phyloP scores from a whole-genome alignment of 768 basidiomycete species.

The Pulveroboletus sp. region DNA sequence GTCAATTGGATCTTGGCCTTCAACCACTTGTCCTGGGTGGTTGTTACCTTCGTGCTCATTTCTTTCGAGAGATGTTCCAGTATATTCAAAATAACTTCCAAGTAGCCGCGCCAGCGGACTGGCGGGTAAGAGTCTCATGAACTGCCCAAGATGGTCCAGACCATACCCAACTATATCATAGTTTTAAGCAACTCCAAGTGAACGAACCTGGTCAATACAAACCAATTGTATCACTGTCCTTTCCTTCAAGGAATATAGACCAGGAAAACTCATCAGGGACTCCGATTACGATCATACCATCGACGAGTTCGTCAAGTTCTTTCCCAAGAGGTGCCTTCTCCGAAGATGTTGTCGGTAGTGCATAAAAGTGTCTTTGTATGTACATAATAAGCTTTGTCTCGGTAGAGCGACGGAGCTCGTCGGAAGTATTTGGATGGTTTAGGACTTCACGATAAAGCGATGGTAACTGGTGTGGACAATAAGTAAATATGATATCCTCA shows the following conservation, averaged over 20 bases:
- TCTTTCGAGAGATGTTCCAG: conserved; percentile 42
- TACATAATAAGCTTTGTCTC: conserved; percentile 73
- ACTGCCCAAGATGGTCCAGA: conserved; percentile 50
- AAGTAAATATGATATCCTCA: conserved; percentile 2
- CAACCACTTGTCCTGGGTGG: conserved; percentile 9
- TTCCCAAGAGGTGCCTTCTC: conserved; percentile 46
- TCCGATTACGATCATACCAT: conserved; percentile 69
- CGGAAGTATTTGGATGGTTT: conserved; percentile 73
- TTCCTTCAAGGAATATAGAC: conserved; percentile 70
- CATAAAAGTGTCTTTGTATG: conserved; percentile 55
- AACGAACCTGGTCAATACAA: conserved; percentile 23
- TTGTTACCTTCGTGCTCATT: conserved; percentile 25
- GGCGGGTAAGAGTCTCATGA: conserved; percentile 59
- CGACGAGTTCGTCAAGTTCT: conserved; percentile 67
- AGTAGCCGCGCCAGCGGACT: conserved; percentile 54
- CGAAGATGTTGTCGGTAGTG: conserved; percentile 44
- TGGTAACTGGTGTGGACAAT: conserved; percentile 50
- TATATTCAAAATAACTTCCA: conserved; percentile 64
- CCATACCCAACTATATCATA: conserved; percentile 56
- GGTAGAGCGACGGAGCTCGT: conserved; percentile 69
- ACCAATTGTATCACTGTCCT: conserved; percentile 66
- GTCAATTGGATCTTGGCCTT: conserved; percentile 53
- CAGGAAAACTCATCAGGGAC: conserved; percentile 82
- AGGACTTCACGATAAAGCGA: conserved; percentile 72
- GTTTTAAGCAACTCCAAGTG: neutral